Evolutionary conservation across 179 eudicot species (phyloP), one percentile per base, ranked within the genome.

Genomic region (Camellia oleifera): DNA sequence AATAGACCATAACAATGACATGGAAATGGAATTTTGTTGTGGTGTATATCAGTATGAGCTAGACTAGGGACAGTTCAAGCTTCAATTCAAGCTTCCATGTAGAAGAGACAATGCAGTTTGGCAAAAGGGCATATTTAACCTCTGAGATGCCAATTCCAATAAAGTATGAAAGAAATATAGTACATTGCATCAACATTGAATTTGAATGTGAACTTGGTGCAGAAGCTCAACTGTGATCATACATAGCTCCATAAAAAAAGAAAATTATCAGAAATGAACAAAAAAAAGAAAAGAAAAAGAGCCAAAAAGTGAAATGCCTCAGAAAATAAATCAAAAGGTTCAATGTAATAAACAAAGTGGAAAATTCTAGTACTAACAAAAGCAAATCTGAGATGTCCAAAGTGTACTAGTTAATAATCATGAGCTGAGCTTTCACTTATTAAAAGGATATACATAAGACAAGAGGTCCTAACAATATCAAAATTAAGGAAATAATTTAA

Each of bases 261-360:
- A 3, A 13, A 53, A 4, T 4, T 77, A 20, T 15, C 20, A 50
- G 3, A 48, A 50, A 48, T 52, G 5, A 18, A 9, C 10, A 4
- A 18, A 7, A 23, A 23, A 50, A 20, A 23, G 9, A 62, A 32
- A 32, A 32, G 12, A 5, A 0, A 20, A 56, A 72, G 32, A 10
- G 14, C 20, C 17, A 53, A 15, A 20, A 56, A 14, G 40, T 3
- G 1, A 26, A 26, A 14, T 3, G 13, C 13, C 54, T 48, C 32
- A 18, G 48, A 66, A 56, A 74, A 74, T 45, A 7, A 66, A 74
- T 62, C n/a, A 10, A 32, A 73, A 79, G 64, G 76, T 40, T 40
- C 14, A 74, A 73, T 42, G 73, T 20, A 74, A 26, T 32, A 45
- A n/a, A 15, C 23, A 14, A 53, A 74, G 45, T 65, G 2, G 15